Conservation (phyloP, 2,329 filamentous ascomycete genomes). For the Volutella citrinella region DNA sequence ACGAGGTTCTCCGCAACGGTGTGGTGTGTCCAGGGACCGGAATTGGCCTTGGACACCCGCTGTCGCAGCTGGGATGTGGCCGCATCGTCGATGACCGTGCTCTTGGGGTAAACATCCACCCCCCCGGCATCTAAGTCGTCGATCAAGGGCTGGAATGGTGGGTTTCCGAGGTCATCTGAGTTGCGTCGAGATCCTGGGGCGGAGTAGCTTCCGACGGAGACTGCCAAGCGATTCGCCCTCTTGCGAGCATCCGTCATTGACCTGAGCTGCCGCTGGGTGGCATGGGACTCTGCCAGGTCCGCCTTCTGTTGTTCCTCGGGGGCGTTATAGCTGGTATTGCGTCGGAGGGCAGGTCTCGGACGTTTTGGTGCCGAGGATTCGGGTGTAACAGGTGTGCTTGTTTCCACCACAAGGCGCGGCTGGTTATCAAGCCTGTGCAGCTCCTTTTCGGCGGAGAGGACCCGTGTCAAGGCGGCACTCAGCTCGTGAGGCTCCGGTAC, state of each 20-base stretch:
- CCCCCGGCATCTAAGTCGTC: slow-evolving; percentile 29
- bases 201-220: slow-evolving; percentile 37
- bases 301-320: slow-evolving; percentile 38
- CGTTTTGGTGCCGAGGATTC: slow-evolving; percentile 17
- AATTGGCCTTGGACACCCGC: slow-evolving; percentile 13
- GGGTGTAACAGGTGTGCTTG: slow-evolving; percentile 14
- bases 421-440: no score
- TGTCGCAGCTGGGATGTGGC: slow-evolving; percentile 23
- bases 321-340: slow-evolving; percentile 42
- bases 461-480: slow-evolving; percentile 35
- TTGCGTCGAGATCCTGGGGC: slow-evolving; percentile 35
- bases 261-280: slow-evolving; percentile 35
- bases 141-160: slow-evolving; percentile 31
- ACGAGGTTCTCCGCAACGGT: slow-evolving; percentile 34
- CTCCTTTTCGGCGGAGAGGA: slow-evolving; percentile 36
- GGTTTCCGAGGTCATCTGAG: slow-evolving; percentile 29
- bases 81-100: slow-evolving; percentile 10
- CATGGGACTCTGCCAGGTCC: slow-evolving; percentile 35
- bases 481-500: slow-evolving; percentile 38
- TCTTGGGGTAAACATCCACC: slow-evolving; percentile 15
- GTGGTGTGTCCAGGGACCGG: slow-evolving; percentile 21
- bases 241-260: slow-evolving; percentile 40
- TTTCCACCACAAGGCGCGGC: no score
- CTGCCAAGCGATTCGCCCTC: slow-evolving; percentile 37
- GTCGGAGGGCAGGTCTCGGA: slow-evolving; percentile 38